Evolutionary conservation across 2,329 filamentous ascomycete species (phyloP).

Genomic region (Monosporascus sp.): DNA sequence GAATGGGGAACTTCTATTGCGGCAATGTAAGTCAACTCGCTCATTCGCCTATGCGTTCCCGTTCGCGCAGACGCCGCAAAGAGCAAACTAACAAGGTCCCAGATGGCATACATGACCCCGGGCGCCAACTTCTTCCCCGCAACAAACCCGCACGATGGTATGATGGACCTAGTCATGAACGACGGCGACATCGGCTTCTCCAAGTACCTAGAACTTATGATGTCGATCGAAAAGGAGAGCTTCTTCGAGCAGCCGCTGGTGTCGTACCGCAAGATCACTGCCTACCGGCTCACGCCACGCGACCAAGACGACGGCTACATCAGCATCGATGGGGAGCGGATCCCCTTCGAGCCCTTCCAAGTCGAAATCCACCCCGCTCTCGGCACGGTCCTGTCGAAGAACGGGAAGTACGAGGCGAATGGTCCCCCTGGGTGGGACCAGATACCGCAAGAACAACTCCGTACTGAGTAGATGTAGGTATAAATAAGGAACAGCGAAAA

Average conservation of each 20-base stretch:
- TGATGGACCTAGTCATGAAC: conserved; percentile 78
- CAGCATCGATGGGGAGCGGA: conserved; percentile 85
- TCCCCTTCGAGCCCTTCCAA: conserved; percentile 87
- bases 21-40: conserved; percentile 61
- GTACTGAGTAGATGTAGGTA: too few relatives aligned
- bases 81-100: conserved; percentile 6
- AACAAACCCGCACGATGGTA: conserved; percentile 75
- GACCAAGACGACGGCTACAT: conserved; percentile 73
- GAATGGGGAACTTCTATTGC: conserved; percentile 86
- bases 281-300: conserved; percentile 77
- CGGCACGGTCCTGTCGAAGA: conserved; percentile 78
- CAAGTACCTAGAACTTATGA: conserved; percentile 64
- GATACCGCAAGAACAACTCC: conserved; percentile 8
- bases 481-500: too few relatives aligned
- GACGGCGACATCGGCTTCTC: conserved; percentile 66
- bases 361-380: conserved; percentile 80
- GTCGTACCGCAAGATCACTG: conserved; percentile 78
- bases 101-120: conserved; percentile 88
- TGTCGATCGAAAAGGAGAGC: conserved; percentile 64
- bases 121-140: conserved; percentile 85
- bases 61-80: background rate
- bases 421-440: conserved; percentile 48
- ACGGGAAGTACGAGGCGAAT: conserved; percentile 63
- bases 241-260: conserved; percentile 79
- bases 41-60: background rate